Conservation (phyloP, 768 basidiomycete genomes). For the Psilocybe tampanensis region DNA sequence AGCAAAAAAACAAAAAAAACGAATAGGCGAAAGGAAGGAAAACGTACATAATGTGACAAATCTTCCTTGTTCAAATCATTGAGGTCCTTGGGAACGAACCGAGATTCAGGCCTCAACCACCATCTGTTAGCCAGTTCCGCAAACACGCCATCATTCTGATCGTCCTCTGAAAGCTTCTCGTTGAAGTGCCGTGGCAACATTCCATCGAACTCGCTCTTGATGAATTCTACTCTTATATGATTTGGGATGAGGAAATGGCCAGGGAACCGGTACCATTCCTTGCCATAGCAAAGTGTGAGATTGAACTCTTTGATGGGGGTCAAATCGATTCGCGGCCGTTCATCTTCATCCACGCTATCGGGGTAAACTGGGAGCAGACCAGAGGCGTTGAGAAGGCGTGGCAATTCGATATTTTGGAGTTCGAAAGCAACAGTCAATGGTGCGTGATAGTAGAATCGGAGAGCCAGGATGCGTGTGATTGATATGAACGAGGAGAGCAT, state of each 20-base stretch:
- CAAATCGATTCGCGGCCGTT: slow-evolving; percentile 60
- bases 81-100: slow-evolving; percentile 60
- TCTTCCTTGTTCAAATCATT: slow-evolving; percentile 92
- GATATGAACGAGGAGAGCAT: slow-evolving; percentile 71
- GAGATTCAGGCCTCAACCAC: slow-evolving; percentile 68
- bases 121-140: slow-evolving; percentile 28
- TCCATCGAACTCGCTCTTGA: slow-evolving; percentile 92
- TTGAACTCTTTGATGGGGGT: slow-evolving; percentile 68
- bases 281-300: slow-evolving; percentile 82
- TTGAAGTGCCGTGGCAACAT: slow-evolving; percentile 85
- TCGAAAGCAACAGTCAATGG: slow-evolving; percentile 72
- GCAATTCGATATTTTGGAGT: slow-evolving; percentile 80
- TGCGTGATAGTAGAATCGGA: slow-evolving; percentile 89
- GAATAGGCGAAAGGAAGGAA: background rate
- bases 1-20: slow-evolving; percentile 4
- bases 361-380: slow-evolving; percentile 57
- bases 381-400: slow-evolving; percentile 75
- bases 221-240: slow-evolving; percentile 79
- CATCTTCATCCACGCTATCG: slow-evolving; percentile 39
- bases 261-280: slow-evolving; percentile 97
- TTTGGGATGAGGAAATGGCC: slow-evolving; percentile 87
- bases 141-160: slow-evolving; percentile 32
- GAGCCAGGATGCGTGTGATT: slow-evolving; percentile 76
- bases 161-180: slow-evolving; percentile 9
- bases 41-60: slow-evolving; percentile 69